These are phyloP conservation scores for Handroanthus guayacan DNA, from an alignment of 257 asterid species.

Conservation along the genomic window DNA sequence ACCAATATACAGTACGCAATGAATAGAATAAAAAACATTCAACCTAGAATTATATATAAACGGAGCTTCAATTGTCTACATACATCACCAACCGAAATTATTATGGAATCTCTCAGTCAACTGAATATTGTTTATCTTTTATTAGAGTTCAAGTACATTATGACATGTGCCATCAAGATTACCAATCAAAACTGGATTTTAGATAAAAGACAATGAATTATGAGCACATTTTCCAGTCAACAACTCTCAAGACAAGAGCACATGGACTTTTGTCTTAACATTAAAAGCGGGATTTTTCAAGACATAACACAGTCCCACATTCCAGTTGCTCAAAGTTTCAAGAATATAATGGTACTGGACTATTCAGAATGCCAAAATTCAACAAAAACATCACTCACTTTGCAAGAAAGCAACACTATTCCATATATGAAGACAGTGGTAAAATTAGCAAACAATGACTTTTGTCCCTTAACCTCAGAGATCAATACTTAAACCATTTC, in stretches of 20 bases:
- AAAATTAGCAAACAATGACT: background rate
- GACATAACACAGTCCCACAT: conserved; percentile 3
- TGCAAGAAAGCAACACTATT: conserved; percentile 13
- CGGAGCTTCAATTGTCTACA: background rate
- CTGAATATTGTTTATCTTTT: background rate
- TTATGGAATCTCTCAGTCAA: background rate
- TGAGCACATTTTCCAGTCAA: conserved; percentile 4
- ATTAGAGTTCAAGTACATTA: background rate
- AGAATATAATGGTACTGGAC: background rate
- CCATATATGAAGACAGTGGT: background rate
- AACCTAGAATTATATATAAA: background rate
- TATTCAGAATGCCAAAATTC: background rate
- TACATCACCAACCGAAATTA: background rate
- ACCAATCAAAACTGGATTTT: background rate
- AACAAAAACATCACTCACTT: background rate
- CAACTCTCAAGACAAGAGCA: background rate
- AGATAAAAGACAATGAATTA: conserved; percentile 1
- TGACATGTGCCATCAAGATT: background rate
- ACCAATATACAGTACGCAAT: background rate
- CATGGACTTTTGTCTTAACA: background rate
- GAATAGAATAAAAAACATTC: background rate
- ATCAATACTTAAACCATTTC: conserved; percentile 24
- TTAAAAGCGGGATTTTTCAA: background rate
- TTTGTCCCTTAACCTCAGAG: conserved; percentile 11
- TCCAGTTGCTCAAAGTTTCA: background rate